Base-by-base conservation (phyloP, 768 basidiomycete species). In the Pilatotrama ljubarskyi region DNA sequence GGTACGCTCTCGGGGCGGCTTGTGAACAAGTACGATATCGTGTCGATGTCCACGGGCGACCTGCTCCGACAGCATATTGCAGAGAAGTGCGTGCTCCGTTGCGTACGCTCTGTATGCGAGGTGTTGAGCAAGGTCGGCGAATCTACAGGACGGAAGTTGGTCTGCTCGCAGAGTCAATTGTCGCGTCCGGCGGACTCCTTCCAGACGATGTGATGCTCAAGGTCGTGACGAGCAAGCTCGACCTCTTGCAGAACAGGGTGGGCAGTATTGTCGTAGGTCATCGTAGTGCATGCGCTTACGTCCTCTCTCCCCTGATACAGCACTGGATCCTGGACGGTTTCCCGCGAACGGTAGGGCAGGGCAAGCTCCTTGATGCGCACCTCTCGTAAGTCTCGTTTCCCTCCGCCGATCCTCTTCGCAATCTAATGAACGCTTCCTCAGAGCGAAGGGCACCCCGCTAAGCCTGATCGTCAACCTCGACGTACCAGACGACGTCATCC, bases 291-390 rank as follows among this genome's bases (percentile, higher is more conserved):
- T 10, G 5, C 32, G 55, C 41, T 62, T 8, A 62, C 36, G 15
- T 9, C 44, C 17, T 37, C 15, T 42, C 11, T 61, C 50, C n/a
- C n/a, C n/a, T n/a, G 13, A n/a, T 57, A 8, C 61, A 94, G 90
- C 87, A 91, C 68, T 95, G 94, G 94, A 89, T 96, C 63, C 73
- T 95, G 43, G 95, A 96, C 65, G 95, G 95, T 26, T 95, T 96
- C 68, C 95, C 95, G 51, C 86, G 94, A 37, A 96, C 93, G 11
- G 75, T 93, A 1, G 84, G 80, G n/a, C 94, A 96, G 72, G 93
- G 88, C 3, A 78, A 84, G 70, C 78, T 93, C 44, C 80, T 96
- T 9, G 90, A 95, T 74, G 76, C 78, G 18, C 84, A 92, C 72
- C 82, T 95, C 51, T 80, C 80, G 89, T 90, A 64, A 38, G 83